These are phyloP conservation scores for Candolleomyces efflorescens DNA, from an alignment of 768 basidiomycete species.

Conservation along the genomic window DNA sequence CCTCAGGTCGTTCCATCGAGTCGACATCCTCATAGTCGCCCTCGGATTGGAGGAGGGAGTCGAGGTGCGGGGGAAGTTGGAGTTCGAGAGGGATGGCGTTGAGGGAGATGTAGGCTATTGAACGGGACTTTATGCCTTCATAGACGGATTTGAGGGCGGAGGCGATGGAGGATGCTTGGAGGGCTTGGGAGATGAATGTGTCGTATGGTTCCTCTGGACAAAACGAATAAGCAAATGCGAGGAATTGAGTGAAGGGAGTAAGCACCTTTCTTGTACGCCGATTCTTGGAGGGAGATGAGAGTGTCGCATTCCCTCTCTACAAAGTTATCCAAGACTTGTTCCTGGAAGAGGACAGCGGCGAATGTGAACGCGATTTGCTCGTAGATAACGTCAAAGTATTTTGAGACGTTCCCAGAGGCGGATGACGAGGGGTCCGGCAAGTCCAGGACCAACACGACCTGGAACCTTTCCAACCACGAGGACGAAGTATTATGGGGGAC, in stretches of 20 bases:
- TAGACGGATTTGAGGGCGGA: slow-evolving; percentile 77
- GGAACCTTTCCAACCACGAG: slow-evolving; percentile 68
- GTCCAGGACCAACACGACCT: slow-evolving; percentile 84
- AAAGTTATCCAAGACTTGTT: slow-evolving; percentile 84
- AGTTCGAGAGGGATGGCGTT: slow-evolving; percentile 79
- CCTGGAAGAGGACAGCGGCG: slow-evolving; percentile 88
- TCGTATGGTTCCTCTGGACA: slow-evolving; percentile 61
- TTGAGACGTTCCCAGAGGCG: slow-evolving; percentile 68
- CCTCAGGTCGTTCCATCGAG: slow-evolving; percentile 44
- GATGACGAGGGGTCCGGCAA: slow-evolving; percentile 87
- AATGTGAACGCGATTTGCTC: slow-evolving; percentile 85
- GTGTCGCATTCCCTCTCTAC: slow-evolving; percentile 78
- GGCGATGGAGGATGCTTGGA: slow-evolving; percentile 67
- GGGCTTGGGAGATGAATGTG: slow-evolving; percentile 52
- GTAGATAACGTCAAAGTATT: slow-evolving; percentile 85
- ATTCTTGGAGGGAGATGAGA: slow-evolving; percentile 68
- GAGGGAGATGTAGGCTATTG: slow-evolving; percentile 75
- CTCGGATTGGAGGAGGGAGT: slow-evolving; percentile 62
- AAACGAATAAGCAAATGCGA: slow-evolving; percentile 7
- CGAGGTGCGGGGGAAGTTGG: slow-evolving; percentile 80
- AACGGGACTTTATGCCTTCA: slow-evolving; percentile 69
- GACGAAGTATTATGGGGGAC: slow-evolving; percentile 29
- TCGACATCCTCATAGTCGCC: slow-evolving; percentile 51
- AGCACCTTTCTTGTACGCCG: slow-evolving; percentile 60
- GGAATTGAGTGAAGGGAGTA: background rate